Percentiles rank a stretch among this genome's conserved stretches.
These are phyloP conservation scores for Basipetospora chlamydospora DNA, from an alignment of 2,329 filamentous ascomycete genomes.

Conservation along the genomic window DNA sequence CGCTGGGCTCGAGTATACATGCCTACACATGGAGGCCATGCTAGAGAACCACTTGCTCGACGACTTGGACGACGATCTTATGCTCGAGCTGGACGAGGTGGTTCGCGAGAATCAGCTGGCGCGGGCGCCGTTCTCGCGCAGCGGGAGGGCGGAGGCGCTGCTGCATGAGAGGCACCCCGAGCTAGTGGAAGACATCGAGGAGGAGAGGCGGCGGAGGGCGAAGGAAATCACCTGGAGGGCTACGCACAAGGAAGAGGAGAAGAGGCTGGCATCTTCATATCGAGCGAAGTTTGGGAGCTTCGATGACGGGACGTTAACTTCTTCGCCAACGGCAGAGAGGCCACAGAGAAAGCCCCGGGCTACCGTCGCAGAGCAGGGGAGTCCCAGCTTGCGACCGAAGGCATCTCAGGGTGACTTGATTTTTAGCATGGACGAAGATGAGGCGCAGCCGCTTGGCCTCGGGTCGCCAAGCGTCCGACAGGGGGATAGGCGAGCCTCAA, in stretches of 20 bases:
- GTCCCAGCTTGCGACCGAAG: slow-evolving; percentile 54
- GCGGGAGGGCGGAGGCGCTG: slow-evolving; percentile 52
- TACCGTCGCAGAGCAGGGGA: slow-evolving; percentile 40
- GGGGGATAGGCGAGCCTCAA: slow-evolving; percentile 1
- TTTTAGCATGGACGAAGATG: slow-evolving; percentile 87
- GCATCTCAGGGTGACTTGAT: slow-evolving; percentile 64
- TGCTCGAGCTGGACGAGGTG: slow-evolving; percentile 64
- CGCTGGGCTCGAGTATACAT: slow-evolving; percentile 78
- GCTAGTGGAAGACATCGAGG: slow-evolving; percentile 49
- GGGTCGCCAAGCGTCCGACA: background rate
- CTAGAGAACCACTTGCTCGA: slow-evolving; percentile 81
- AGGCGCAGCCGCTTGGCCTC: slow-evolving; percentile 9
- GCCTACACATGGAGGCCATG: slow-evolving; percentile 79
- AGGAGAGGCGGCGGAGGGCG: slow-evolving; percentile 54
- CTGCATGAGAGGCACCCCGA: slow-evolving; percentile 52
- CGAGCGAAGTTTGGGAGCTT: slow-evolving; percentile 46
- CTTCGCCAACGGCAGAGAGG: slow-evolving; percentile 27
- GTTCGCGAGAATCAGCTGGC: slow-evolving; percentile 73
- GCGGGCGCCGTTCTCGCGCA: slow-evolving; percentile 62
- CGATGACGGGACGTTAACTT: slow-evolving; percentile 43
- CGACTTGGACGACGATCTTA: slow-evolving; percentile 70
- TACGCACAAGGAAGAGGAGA: slow-evolving; percentile 50
- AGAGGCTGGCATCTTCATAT: slow-evolving; percentile 43
- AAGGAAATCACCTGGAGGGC: slow-evolving; percentile 61
- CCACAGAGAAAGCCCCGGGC: slow-evolving; percentile 30